These are phyloP conservation scores for Pachyrhizus erosus DNA, from an alignment of 306 rosid species.

Conservation along the genomic window DNA sequence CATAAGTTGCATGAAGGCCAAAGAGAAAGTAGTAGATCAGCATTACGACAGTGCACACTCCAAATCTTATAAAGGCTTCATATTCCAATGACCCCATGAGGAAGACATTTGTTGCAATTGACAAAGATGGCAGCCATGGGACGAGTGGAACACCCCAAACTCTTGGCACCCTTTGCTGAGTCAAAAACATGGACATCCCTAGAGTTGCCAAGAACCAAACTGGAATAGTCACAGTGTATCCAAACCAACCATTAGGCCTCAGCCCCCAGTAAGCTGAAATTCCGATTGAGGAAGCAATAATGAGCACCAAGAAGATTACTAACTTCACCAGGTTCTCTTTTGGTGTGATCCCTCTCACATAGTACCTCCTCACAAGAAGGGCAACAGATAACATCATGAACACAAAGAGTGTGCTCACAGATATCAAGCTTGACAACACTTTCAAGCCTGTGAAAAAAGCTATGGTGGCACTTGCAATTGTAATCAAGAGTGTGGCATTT, in stretches of 20 bases:
- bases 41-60: constrained; percentile 67
- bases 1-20: constrained; percentile 86
- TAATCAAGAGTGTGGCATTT: constrained; percentile 69
- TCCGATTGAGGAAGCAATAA: constrained; percentile 70
- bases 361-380: constrained; percentile 77
- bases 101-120: constrained; percentile 71
- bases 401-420: constrained; percentile 75
- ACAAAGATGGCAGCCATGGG: constrained; percentile 83
- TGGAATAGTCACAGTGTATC: constrained; percentile 61
- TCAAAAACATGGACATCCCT: constrained; percentile 59
- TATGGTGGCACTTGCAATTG: constrained; percentile 56
- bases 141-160: constrained; percentile 90
- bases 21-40: constrained; percentile 68
- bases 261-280: constrained; percentile 75
- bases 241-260: constrained; percentile 66
- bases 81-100: constrained; percentile 75
- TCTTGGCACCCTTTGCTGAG: constrained; percentile 69
- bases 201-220: constrained; percentile 71
- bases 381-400: constrained; percentile 79
- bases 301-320: constrained; percentile 54
- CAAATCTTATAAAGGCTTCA: constrained; percentile 71
- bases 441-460: constrained; percentile 75
- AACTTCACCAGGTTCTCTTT: constrained; percentile 53
- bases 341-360: constrained; percentile 65
- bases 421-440: constrained; percentile 64